Percentiles rank a stretch among this genome's conserved stretches.
Conservation (phyloP, 139 green algal genomes). For the Volvox africanus region DNA sequence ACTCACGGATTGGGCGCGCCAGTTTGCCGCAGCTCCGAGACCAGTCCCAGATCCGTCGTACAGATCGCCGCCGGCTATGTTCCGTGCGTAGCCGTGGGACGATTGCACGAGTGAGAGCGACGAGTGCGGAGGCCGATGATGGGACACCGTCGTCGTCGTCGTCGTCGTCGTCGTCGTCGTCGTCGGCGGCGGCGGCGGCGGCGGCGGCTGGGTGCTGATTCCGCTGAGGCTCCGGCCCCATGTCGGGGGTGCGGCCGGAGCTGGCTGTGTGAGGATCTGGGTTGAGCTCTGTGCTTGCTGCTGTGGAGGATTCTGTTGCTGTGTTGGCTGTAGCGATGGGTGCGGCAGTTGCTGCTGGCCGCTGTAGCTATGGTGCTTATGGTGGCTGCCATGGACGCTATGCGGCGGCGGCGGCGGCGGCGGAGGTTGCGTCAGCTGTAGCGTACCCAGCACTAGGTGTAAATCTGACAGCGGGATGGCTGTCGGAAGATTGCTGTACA, state of each 20-base stretch:
- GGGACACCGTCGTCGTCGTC: neutral
- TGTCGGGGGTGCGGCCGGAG: neutral
- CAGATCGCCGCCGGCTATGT: conserved; percentile 13
- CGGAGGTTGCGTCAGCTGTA: neutral
- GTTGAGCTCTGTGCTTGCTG: neutral
- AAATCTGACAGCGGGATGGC: conserved; percentile 24
- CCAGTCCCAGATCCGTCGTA: neutral
- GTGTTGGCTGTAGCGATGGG: neutral
- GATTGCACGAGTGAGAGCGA: neutral
- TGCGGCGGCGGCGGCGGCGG: neutral
- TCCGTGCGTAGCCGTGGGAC: neutral
- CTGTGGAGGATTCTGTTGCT: neutral
- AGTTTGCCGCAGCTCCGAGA: neutral
- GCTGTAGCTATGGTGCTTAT: neutral
- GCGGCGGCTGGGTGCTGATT: neutral
- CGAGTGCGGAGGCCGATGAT: neutral
- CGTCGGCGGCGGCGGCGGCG: too few species aligned
- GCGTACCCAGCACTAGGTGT: conserved; percentile 25
- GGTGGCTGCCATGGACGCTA: neutral
- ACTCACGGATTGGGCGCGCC: neutral
- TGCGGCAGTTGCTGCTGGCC: conserved; percentile 4
- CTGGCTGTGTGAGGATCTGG: neutral
- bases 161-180: too few species aligned
- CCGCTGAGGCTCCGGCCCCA: neutral
- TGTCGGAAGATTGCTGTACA: conserved; percentile 41